Conservation (phyloP, 2,329 filamentous ascomycete genomes). For the Chalaropsis thielavioides region DNA sequence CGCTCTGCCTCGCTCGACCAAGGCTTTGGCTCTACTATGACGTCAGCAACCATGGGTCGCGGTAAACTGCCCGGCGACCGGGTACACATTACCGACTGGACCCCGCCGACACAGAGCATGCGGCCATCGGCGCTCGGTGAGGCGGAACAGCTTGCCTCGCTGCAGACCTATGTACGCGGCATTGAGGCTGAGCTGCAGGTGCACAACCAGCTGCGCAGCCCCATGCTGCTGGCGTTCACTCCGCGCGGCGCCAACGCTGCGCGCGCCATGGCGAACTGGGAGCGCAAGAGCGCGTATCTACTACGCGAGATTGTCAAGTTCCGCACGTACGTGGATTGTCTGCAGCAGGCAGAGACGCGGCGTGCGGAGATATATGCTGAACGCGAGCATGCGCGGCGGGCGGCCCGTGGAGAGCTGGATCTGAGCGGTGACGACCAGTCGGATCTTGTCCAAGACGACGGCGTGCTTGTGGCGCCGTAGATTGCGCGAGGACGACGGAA, state of each 20-base stretch:
- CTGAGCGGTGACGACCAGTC: conserved; percentile 13
- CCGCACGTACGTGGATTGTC: conserved; percentile 78
- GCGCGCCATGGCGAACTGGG: conserved; percentile 92
- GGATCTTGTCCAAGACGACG: conserved; percentile 2
- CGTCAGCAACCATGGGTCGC: conserved; percentile 29
- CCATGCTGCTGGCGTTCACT: conserved; percentile 82
- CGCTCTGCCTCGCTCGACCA: conserved; percentile 50
- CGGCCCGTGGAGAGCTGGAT: conserved; percentile 18
- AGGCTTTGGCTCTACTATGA: conserved; percentile 32
- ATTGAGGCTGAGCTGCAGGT: conserved; percentile 73
- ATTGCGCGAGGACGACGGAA: not conserved
- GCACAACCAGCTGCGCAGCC: conserved; percentile 76
- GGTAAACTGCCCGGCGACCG: conserved; percentile 69
- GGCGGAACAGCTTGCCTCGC: conserved; percentile 60
- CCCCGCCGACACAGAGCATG: conserved; percentile 78
- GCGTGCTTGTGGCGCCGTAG: not conserved
- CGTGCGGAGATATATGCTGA: conserved; percentile 59
- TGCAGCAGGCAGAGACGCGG: conserved; percentile 54
- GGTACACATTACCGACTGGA: conserved; percentile 74
- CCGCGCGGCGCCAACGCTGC: conserved; percentile 65
- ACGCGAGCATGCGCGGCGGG: conserved; percentile 28
- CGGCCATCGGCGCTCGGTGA: conserved; percentile 67
- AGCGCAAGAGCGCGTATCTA: conserved; percentile 84
- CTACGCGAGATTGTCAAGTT: conserved; percentile 94
- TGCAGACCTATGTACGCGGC: conserved; percentile 66